Base-by-base conservation (phyloP, 805 yeast genomes). In the Spathaspora hagerdaliae region DNA sequence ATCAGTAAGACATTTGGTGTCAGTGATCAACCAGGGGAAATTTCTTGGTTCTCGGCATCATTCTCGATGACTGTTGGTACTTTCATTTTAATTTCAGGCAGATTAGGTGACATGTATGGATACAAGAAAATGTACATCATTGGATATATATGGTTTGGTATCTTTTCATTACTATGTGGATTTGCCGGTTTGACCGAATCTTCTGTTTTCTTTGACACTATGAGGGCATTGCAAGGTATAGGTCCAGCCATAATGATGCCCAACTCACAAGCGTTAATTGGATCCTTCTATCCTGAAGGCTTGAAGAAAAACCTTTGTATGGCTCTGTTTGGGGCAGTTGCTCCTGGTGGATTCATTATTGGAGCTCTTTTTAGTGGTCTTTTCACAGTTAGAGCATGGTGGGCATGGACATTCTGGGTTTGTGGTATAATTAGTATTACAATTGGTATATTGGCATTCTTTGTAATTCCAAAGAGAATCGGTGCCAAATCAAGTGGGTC, bases 331-430 rank as follows among this genome's bases (percentile, higher is more conserved):
- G 71, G 68, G 2, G 64, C 69, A 4, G 65, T 65, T 11, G 72
- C 72, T 1, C 70, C 71, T 2, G 43, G 51, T 10, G 72, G 71
- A 5, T 64, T 61, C 41, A 54, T 54, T 7, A 26, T 66, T 10
- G 70, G 70, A 2, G 57, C 67, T 1, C 41, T 64, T 11, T 58
- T 65, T 34, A 45, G 55, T 13, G 62, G 60, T 5, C 41, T 61
- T n/a, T 54, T 64, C 37, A 54, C 61, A 2, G 55, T 48, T 9
- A 38, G 52, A 8, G 60, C 55, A 4, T 64, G 70, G 69, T 65
- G 70, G 71, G 69, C 69, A 1, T 64, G 69, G 69, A 45, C 52
- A 0, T 63, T 59, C 41, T 65, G 70, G 68, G 49, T 58, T 2
- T 47, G 58, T 36, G 58, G 60, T 2, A 61, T 65, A 11, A 48